Evolutionary conservation across 2,329 filamentous ascomycete species (phyloP).

Genomic region (Xylaria sp.): DNA sequence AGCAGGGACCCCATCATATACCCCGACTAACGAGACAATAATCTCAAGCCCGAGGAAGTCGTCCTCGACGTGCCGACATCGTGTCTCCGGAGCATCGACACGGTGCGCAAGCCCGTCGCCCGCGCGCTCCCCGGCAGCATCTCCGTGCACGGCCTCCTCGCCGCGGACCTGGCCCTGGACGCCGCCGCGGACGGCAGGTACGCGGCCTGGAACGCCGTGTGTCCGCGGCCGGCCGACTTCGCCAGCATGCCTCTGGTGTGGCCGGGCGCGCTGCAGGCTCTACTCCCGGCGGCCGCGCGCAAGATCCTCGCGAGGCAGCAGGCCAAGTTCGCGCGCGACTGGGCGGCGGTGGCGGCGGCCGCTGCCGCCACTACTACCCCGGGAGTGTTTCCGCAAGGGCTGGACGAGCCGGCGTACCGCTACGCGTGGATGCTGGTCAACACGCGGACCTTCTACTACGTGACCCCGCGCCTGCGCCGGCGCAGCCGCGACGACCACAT

Average conservation of each 20-base stretch:
- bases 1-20: background rate
- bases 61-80: slow-evolving; percentile 67
- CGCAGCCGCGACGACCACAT: slow-evolving; percentile 59
- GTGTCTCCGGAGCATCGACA: slow-evolving; percentile 66
- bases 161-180: slow-evolving; percentile 66
- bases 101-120: slow-evolving; percentile 57
- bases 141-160: slow-evolving; percentile 72
- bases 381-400: slow-evolving; percentile 45
- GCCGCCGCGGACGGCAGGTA: slow-evolving; percentile 47
- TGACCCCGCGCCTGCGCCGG: slow-evolving; percentile 47
- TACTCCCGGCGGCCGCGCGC: slow-evolving; percentile 49
- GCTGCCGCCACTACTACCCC: too few relatives aligned
- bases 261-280: slow-evolving; percentile 47
- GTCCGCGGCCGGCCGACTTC: slow-evolving; percentile 67
- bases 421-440: slow-evolving; percentile 64
- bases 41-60: slow-evolving; percentile 56
- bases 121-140: slow-evolving; percentile 55
- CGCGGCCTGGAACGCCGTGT: slow-evolving; percentile 65
- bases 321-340: slow-evolving; percentile 54
- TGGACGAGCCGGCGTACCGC: slow-evolving; percentile 42
- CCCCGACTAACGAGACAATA: slow-evolving; percentile 9
- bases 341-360: slow-evolving; percentile 45
- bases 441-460: slow-evolving; percentile 65
- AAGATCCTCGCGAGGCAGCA: slow-evolving; percentile 58
- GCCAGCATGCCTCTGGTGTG: slow-evolving; percentile 52